Percentiles rank a stretch among this genome's conserved stretches.
Conservation (phyloP, 768 basidiomycete genomes). For the Jaapia argillacea region DNA sequence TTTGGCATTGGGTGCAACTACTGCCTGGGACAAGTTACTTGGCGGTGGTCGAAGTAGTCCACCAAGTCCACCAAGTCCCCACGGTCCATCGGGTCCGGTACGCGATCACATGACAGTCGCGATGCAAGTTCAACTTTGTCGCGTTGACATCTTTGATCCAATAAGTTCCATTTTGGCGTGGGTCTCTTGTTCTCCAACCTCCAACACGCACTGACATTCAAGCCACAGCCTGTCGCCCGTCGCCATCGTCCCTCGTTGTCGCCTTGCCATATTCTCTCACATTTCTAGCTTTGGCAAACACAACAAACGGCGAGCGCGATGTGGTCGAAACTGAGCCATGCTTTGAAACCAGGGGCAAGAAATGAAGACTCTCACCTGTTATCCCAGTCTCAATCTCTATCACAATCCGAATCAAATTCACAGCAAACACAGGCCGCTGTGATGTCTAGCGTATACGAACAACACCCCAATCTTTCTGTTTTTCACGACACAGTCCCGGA, state of each 20-base stretch:
- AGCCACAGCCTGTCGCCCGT: neutral
- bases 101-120: no score
- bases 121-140: no score
- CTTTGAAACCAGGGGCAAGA: slow-evolving; percentile 42
- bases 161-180: no score
- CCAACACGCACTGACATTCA: no score
- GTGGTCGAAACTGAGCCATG: slow-evolving; percentile 57
- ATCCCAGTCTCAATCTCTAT: slow-evolving; percentile 12
- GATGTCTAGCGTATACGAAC: slow-evolving; percentile 42
- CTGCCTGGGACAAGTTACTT: no score
- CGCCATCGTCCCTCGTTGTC: neutral
- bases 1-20: no score
- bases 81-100: no score
- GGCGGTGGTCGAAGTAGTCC: no score
- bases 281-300: neutral
- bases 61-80: no score
- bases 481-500: slow-evolving; percentile 31
- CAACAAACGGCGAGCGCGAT: slow-evolving; percentile 18
- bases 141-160: no score
- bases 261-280: neutral
- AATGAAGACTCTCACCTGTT: no score
- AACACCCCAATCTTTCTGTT: slow-evolving; percentile 52
- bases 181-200: no score
- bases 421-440: slow-evolving; percentile 24
- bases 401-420: slow-evolving; percentile 11